These are phyloP conservation scores for Marasmius oreades DNA, from an alignment of 1,284 basidiomycete genomes.

Conservation along the genomic window DNA sequence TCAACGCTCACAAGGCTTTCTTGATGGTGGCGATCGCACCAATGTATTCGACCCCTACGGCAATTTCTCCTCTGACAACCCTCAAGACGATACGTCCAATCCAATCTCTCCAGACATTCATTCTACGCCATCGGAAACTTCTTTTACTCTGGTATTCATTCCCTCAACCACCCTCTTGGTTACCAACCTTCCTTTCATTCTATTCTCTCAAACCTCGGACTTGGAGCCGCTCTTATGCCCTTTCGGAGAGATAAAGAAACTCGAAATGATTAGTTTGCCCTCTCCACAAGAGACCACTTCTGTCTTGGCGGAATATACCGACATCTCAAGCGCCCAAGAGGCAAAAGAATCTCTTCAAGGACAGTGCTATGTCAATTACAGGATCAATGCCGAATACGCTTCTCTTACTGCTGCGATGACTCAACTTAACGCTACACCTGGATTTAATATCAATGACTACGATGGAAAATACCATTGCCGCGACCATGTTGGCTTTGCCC, in stretches of 20 bases:
- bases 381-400: conserved; percentile 44
- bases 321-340: conserved; percentile 51
- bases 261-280: conserved; percentile 35
- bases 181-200: conserved; percentile 57
- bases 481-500: background rate
- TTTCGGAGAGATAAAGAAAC: conserved; percentile 62
- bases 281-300: conserved; percentile 39
- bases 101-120: conserved; percentile 20
- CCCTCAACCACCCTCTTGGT: conserved; percentile 57
- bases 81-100: conserved; percentile 21
- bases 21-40: conserved; percentile 75
- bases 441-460: conserved; percentile 10
- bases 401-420: conserved; percentile 18
- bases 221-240: conserved; percentile 70
- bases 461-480: conserved; percentile 5
- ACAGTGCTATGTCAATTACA: conserved; percentile 54
- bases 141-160: conserved; percentile 30
- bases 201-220: conserved; percentile 65
- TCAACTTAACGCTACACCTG: conserved; percentile 15
- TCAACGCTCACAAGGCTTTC: conserved; percentile 75
- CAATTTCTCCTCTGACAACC: conserved; percentile 26
- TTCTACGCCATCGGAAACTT: conserved; percentile 24
- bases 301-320: conserved; percentile 59
- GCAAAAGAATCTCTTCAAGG: conserved; percentile 56
- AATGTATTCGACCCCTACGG: conserved; percentile 50